Conservation (phyloP, 345 rosid genomes). For the Camelina laxa region DNA sequence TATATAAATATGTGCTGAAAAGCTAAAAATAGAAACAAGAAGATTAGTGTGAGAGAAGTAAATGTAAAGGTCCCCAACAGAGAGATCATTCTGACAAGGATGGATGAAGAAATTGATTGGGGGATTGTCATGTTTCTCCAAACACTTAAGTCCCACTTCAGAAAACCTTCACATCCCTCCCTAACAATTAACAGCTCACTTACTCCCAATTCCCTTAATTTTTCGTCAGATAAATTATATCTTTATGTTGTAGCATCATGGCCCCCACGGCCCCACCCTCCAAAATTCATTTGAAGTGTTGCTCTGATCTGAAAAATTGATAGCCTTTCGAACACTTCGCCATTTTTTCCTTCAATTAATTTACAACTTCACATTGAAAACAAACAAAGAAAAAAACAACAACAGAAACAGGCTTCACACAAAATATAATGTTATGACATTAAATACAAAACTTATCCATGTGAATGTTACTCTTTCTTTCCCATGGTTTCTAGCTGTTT, state of each 20-base stretch:
- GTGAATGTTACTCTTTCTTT: constrained; percentile 10
- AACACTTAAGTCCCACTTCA: constrained; percentile 30
- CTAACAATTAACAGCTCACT: constrained; percentile 30
- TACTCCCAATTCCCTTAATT: neutral
- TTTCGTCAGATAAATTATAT: neutral
- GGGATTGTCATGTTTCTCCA: constrained; percentile 23
- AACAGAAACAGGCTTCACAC: neutral
- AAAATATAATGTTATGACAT: constrained; percentile 7
- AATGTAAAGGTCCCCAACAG: constrained; percentile 18
- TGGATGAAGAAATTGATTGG: constrained; percentile 17
- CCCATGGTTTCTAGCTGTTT: no score
- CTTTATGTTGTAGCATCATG: constrained; percentile 2
- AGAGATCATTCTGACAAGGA: constrained; percentile 24
- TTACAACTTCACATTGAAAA: neutral
- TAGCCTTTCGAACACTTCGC: constrained; percentile 2
- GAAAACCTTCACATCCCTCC: constrained; percentile 37
- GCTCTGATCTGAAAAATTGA: neutral
- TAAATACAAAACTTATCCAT: constrained; percentile 25
- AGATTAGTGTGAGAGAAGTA: constrained; percentile 14
- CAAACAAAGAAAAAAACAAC: neutral
- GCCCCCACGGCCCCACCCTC: constrained; percentile 23
- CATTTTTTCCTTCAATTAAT: neutral
- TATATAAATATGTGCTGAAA: neutral
- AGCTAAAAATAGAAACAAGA: constrained; percentile 8
- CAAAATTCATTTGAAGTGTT: neutral